Base-by-base conservation (phyloP, 1,139 yeast genomes). In the Suhomyces coccinellae region DNA sequence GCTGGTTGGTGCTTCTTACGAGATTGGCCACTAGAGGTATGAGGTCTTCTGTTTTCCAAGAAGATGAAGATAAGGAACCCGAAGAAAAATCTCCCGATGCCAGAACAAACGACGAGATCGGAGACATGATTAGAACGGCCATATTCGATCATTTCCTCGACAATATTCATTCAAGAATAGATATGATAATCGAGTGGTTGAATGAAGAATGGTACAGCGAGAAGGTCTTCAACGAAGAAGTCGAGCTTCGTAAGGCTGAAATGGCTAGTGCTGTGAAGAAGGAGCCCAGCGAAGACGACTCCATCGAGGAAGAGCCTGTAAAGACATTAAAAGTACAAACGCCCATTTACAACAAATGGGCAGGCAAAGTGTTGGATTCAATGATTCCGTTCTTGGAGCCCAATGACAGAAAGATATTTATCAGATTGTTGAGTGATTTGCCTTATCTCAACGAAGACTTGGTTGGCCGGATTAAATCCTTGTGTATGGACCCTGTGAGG, bases 151-250 rank as follows among this genome's bases (percentile, higher is more conserved):
- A 85, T 61, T 85, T 89, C 47, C 73, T 89, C 57, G 84, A 79
- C 15, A 87, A 86, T 57, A 85, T 91, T 52, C 85, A 87, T 48
- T 75, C 73, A 11, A 71, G 93, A 34, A 76, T 91, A 13, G 96
- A 88, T 50, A 68, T 85, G 33, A 82, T 88, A n/a, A 82, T 91
- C 32, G 90, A 87, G 50, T 95, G 99, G 99, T 70, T 95, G 44
- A 91, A 87, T 57, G 99, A 93, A 64, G 99, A 95, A 63, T 95
- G 97, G 96, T 91, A 83, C 62, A 77, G 83, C 38, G 95, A 86
- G 52, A 68, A 67, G 51, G 80, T 79, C 1, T 67, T 66, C 44
- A 66, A 67, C 50, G 75, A 71, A 48, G 61, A 61, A 40, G 49
- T 54, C 37, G 34, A 53, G 27, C 44, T 46, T 17, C 55, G 55